phyloP scores from a whole-genome alignment of 2,329 filamentous ascomycete genomes.

The Furcasterigmium sp. region DNA sequence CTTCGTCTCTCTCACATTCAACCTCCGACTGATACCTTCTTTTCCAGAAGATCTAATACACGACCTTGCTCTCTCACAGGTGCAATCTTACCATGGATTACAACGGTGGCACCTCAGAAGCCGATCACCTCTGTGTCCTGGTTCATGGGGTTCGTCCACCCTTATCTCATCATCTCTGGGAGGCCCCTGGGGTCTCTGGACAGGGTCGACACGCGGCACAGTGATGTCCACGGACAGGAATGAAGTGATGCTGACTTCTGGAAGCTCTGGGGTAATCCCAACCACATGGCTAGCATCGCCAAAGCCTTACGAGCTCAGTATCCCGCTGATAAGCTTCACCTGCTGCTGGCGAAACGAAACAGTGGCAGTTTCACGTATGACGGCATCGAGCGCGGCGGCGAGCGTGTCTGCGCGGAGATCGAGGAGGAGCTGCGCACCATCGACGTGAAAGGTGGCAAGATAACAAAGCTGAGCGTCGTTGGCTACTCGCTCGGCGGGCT shows the following conservation, averaged over 20 bases:
- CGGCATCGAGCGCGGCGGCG: constrained; percentile 62
- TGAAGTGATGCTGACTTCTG: too few relatives aligned
- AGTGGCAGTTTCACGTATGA: constrained; percentile 68
- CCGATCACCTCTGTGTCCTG: too few relatives aligned
- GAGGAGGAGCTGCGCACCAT: constrained; percentile 56
- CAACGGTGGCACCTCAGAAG: constrained; percentile 45
- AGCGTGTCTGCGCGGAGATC: constrained; percentile 63
- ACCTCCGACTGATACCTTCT: too few relatives aligned
- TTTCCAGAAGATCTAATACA: constrained; percentile 25
- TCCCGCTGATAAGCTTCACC: constrained; percentile 58
- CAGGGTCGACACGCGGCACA: too few relatives aligned
- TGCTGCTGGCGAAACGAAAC: constrained; percentile 69
- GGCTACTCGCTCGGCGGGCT: constrained; percentile 89
- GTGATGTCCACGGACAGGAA: constrained; percentile 5
- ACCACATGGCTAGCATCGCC: constrained; percentile 64
- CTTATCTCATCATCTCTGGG: too few relatives aligned
- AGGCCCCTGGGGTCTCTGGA: too few relatives aligned
- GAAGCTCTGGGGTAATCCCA: constrained; percentile 78
- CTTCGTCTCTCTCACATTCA: too few relatives aligned
- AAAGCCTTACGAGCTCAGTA: constrained; percentile 58
- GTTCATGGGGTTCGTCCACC: too few relatives aligned
- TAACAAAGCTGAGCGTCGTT: constrained; percentile 78
- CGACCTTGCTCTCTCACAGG: constrained; percentile 22
- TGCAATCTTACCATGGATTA: constrained; percentile 33
- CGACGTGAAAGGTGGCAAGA: constrained; percentile 58